Percentiles rank a stretch among this genome's conserved stretches.
These are phyloP conservation scores for Microbotryum violaceum DNA, from an alignment of 1,284 basidiomycete genomes.

Conservation along the genomic window DNA sequence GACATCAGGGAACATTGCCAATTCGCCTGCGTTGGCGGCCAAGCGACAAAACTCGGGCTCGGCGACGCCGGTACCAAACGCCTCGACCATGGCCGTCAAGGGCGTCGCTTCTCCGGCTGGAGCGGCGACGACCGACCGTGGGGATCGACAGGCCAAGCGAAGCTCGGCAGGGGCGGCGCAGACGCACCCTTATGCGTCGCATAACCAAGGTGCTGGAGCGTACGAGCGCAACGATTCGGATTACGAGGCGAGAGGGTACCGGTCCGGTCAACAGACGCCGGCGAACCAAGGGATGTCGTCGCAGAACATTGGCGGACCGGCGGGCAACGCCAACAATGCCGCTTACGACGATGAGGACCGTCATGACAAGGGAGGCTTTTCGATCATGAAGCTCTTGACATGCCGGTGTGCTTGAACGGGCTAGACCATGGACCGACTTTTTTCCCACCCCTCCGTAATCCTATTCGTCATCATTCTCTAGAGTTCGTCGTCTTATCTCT, in stretches of 20 bases:
- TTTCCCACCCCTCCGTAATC: background rate
- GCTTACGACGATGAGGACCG: slow-evolving; percentile 36
- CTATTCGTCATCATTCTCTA: background rate
- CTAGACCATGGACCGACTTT: background rate
- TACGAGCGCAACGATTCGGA: slow-evolving; percentile 4
- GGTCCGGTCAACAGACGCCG: slow-evolving; percentile 4
- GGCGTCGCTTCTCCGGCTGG: slow-evolving; percentile 54
- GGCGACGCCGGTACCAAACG: slow-evolving; percentile 47
- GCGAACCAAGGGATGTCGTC: slow-evolving; percentile 22
- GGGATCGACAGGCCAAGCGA: slow-evolving; percentile 7
- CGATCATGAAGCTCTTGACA: slow-evolving; percentile 39
- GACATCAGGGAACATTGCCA: slow-evolving; percentile 5
- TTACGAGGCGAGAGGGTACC: slow-evolving; percentile 4
- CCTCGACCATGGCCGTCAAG: slow-evolving; percentile 63
- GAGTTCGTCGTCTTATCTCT: slow-evolving; percentile 5
- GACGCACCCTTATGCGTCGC: slow-evolving; percentile 23
- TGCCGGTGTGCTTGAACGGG: slow-evolving; percentile 38
- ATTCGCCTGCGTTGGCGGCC: slow-evolving; percentile 41
- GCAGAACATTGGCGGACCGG: slow-evolving; percentile 8
- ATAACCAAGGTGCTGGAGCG: slow-evolving; percentile 2
- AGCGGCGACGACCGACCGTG: background rate
- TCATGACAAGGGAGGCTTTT: slow-evolving; percentile 33
- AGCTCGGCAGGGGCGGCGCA: background rate
- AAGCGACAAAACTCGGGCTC: slow-evolving; percentile 46
- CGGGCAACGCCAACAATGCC: slow-evolving; percentile 10